Conservation (phyloP, 1,284 basidiomycete species). For the Papiliotrema flavescens region DNA sequence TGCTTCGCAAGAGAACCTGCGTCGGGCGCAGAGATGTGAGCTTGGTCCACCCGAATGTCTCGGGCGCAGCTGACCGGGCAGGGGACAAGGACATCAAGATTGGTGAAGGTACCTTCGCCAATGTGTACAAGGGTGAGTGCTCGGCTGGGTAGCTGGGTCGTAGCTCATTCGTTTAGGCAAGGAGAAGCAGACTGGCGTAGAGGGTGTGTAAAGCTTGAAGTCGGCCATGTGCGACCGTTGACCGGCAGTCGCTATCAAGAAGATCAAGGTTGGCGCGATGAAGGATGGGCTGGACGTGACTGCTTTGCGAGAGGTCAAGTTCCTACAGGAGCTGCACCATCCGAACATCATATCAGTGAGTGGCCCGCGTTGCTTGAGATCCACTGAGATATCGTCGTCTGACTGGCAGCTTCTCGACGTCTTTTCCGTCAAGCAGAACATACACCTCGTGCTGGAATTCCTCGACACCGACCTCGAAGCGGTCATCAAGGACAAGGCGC, state of each 20-base stretch:
- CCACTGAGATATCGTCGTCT: no score
- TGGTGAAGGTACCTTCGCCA: slow-evolving; percentile 96
- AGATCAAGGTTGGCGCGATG: slow-evolving; percentile 94
- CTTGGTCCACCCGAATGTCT: background rate
- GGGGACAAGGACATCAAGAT: slow-evolving; percentile 74
- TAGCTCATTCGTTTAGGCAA: slow-evolving; percentile 10
- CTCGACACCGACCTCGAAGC: slow-evolving; percentile 96
- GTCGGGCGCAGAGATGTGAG: slow-evolving; percentile 37
- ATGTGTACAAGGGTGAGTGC: slow-evolving; percentile 80
- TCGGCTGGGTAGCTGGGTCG: background rate
- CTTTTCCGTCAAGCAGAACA: slow-evolving; percentile 91
- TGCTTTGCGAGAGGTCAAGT: slow-evolving; percentile 96
- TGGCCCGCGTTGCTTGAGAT: no score
- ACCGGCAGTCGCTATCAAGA: slow-evolving; percentile 85
- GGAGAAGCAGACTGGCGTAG: slow-evolving; percentile 38
- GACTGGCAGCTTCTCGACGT: slow-evolving; percentile 79
- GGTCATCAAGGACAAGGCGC: slow-evolving; percentile 86
- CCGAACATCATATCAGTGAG: slow-evolving; percentile 89
- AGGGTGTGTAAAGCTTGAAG: slow-evolving; percentile 18
- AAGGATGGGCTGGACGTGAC: slow-evolving; percentile 99
- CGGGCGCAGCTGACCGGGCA: slow-evolving; percentile 7
- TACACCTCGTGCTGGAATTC: slow-evolving; percentile 97
- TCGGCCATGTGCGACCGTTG: no score
- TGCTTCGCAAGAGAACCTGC: slow-evolving; percentile 38
- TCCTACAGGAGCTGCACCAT: slow-evolving; percentile 87